Base-by-base conservation (phyloP, 1,284 basidiomycete genomes). In the Fomitopsis palustris region DNA sequence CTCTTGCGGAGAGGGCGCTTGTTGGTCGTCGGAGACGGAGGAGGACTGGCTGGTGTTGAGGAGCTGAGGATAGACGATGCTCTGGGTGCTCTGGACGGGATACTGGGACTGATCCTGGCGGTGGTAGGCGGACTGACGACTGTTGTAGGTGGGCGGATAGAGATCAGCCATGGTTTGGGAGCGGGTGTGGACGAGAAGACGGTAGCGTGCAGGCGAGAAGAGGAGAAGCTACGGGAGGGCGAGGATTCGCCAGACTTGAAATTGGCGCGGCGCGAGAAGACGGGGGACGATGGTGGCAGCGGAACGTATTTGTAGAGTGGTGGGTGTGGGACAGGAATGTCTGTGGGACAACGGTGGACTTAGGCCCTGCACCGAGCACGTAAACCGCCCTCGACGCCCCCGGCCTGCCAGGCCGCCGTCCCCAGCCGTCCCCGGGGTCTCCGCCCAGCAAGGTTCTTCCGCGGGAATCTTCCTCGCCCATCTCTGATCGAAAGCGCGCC, bases 161-260 rank as follows among this genome's bases (percentile, higher is more conserved):
- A 88, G 83, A 79, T 88, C 88, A 70, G 83, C 83, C 81, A 85
- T 85, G 69, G 74, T 60, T 67, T 68, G 72, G 72, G 71, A 69
- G 72, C 65, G 70, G 70, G 68, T 69, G 71, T 70, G 70, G 72
- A 67, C 70, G 72, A 64, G 68, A 63, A 66, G 72, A 61, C 62
- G 61, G 61, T 60, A 60, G 55, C 62, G 61, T 61, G 62, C 64
- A 61, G 66, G 76, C 71, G 75, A 69, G 76, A 77, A 77, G 78
- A 67, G 69, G 70, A 69, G 56, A 60, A 56, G 49, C 41, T 51
- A 29, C 47, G 23, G 53, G 54, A 45, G 41, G 41, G 56, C 39
- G 57, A 58, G 57, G 55, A 55, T 49, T 60, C 58, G 62, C 57
- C 58, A 61, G 61, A 54, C 43, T 57, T 41, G 55, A 57, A 53